Base-by-base conservation (phyloP, 768 basidiomycete species). In the Boletus pseudopeckii region DNA sequence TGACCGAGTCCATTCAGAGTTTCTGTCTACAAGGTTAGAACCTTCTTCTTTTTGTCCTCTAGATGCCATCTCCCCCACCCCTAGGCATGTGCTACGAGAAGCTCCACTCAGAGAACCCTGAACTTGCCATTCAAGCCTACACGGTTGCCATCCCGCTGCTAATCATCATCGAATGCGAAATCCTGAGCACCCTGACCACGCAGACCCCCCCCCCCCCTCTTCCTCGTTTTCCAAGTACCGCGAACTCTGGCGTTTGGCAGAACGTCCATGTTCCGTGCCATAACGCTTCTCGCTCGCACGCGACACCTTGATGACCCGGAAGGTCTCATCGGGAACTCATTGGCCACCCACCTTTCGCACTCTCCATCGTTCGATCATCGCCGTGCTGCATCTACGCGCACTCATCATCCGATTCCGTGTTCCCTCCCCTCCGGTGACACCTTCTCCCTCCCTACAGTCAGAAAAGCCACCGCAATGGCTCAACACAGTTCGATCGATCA, bases 241-340 rank as follows among this genome's bases (percentile, higher is more conserved):
- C 7, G 94, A 98, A 62, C 76, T 95, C 10, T 93, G 91, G 77
- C 78, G 92, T 46, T 94, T 90, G 89, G 76, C 82, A 3, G 92
- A 96, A 61, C 78, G 84, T 18, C 76, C 22, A 73, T 94, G 18
- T 88, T 89, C 75, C 81, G 94, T n/a, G 85, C 84, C 2, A 78
- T 90, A 40, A 73, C 89, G 2, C 69, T 92, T 0, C 80, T 84
- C 15, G 74, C 90, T 4, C 77, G 78, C 14, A 70, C 72, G 0
- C 73, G 71, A 14, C 59, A 63, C 51, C 65, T 66, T 10, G 72
- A 75, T 44, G 73, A 77, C 48, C 50, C 60, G 7, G 62, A 64
- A 20, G 70, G 72, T 41, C 73, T 74, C 10, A 65, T 88, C n/a
- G 88, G 85, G 85, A 72, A 72, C 4, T 4, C 79, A 82, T 59